These are phyloP conservation scores for Melianthus villosus DNA, from an alignment of 441 rosid species.

Conservation along the genomic window DNA sequence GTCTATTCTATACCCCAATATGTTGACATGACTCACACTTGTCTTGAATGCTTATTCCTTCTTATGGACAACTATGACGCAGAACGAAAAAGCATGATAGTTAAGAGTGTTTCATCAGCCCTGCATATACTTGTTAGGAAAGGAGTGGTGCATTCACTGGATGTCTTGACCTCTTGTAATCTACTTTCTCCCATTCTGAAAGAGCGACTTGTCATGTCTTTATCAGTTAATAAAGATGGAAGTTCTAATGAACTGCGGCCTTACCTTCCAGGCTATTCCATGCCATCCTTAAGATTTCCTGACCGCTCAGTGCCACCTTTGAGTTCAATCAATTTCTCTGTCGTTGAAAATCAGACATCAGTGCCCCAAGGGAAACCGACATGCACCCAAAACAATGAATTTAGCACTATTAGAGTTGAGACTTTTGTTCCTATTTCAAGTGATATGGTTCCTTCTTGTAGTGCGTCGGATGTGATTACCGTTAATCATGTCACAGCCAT, in stretches of 20 bases:
- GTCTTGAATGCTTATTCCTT: slow-evolving; percentile 61
- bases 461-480: slow-evolving; percentile 3
- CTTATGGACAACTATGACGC: slow-evolving; percentile 52
- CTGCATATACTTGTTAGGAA: slow-evolving; percentile 34
- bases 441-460: slow-evolving; percentile 8
- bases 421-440: slow-evolving; percentile 10
- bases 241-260: slow-evolving; percentile 8
- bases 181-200: slow-evolving; percentile 32
- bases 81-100: slow-evolving; percentile 22
- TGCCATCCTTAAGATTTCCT: slow-evolving; percentile 9
- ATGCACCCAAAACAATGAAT: slow-evolving; percentile 1
- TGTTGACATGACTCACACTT: slow-evolving; percentile 38
- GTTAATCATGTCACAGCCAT: slow-evolving; percentile 11
- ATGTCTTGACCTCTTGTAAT: slow-evolving; percentile 28
- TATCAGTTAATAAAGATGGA: slow-evolving; percentile 11
- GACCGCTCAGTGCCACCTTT: no score
- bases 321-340: no score
- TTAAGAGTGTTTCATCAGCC: slow-evolving; percentile 40
- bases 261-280: slow-evolving; percentile 8
- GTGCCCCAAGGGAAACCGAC: slow-evolving; percentile 6
- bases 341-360: slow-evolving; percentile 11
- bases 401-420: slow-evolving; percentile 5
- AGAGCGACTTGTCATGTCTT: slow-evolving; percentile 32
- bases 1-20: slow-evolving; percentile 51
- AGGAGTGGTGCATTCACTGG: slow-evolving; percentile 49